phyloP scores from a whole-genome alignment of 768 basidiomycete genomes.

The Hygrocybe coccinea region DNA sequence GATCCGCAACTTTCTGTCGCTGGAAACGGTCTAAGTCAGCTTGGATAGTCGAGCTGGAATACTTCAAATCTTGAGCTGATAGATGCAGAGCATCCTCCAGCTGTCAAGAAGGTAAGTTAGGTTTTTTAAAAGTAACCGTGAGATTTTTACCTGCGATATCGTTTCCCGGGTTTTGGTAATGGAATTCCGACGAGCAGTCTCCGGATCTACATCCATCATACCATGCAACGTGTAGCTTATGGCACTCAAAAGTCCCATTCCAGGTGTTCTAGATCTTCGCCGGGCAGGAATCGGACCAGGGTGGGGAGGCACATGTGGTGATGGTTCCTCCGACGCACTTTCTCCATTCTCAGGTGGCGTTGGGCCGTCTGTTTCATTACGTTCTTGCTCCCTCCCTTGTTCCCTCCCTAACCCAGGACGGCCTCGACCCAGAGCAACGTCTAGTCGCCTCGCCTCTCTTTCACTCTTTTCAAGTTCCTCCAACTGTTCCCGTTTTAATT shows the following conservation, averaged over 20 bases:
- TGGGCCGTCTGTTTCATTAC: not conserved
- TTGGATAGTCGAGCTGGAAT: conserved; percentile 93
- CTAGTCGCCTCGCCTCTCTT: conserved; percentile 80
- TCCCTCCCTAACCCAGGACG: conserved; percentile 27
- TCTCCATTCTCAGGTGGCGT: conserved; percentile 18
- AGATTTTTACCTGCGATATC: conserved; percentile 76
- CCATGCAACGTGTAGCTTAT: conserved; percentile 92
- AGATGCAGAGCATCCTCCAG: conserved; percentile 93
- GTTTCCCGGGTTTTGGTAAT: conserved; percentile 93
- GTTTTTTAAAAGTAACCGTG: conserved; percentile 1
- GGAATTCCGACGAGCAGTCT: conserved; percentile 85
- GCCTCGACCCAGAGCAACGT: conserved; percentile 74
- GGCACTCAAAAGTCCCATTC: conserved; percentile 85
- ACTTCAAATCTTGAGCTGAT: conserved; percentile 90
- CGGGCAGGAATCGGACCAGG: conserved; percentile 69
- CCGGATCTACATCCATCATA: conserved; percentile 99
- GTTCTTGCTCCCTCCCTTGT: conserved; percentile 18
- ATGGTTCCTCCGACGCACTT: conserved; percentile 37
- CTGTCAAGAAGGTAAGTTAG: conserved; percentile 36
- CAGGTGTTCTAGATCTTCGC: conserved; percentile 56
- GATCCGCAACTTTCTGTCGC: conserved; percentile 94
- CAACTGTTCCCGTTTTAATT: conserved; percentile 75
- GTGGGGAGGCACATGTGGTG: conserved; percentile 63
- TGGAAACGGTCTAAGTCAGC: conserved; percentile 98
- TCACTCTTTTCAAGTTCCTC: conserved; percentile 92